Conservation (phyloP, 1,284 basidiomycete species). For the Ganoderma sinense region DNA sequence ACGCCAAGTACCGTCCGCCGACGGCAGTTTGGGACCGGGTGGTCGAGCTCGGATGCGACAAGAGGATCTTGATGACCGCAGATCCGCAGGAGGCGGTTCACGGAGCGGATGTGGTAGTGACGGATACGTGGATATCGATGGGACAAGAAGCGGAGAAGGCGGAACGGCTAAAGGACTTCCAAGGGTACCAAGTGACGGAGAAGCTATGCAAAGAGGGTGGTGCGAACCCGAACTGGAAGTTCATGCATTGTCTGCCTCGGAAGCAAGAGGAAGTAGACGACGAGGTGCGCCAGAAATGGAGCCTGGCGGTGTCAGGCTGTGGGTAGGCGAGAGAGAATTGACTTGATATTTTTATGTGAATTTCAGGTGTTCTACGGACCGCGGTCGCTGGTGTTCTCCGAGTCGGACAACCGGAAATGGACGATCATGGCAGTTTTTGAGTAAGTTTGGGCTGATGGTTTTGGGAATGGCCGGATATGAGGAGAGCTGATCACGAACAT, state of each 20-base stretch:
- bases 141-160: slow-evolving; percentile 96
- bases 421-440: slow-evolving; percentile 91
- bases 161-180: slow-evolving; percentile 88
- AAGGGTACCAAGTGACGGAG: slow-evolving; percentile 96
- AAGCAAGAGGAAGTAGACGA: slow-evolving; percentile 96
- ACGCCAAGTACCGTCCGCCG: slow-evolving; percentile 78
- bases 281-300: slow-evolving; percentile 59
- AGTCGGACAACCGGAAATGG: slow-evolving; percentile 92
- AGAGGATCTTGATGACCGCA: slow-evolving; percentile 76
- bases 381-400: slow-evolving; percentile 78
- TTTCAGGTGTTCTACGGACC: slow-evolving; percentile 77
- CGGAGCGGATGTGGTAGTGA: slow-evolving; percentile 93
- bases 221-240: slow-evolving; percentile 91
- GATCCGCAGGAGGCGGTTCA: slow-evolving; percentile 89
- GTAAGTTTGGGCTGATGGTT: slow-evolving; percentile 52
- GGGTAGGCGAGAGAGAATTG: slow-evolving; percentile 3
- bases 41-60: slow-evolving; percentile 71
- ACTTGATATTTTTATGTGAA: slow-evolving; percentile 10
- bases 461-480: slow-evolving; percentile 5
- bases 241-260: slow-evolving; percentile 95
- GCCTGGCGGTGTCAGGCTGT: not conserved
- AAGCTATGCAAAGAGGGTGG: slow-evolving; percentile 79
- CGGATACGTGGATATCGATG: slow-evolving; percentile 99
- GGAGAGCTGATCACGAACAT: slow-evolving; percentile 18
- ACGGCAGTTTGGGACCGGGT: slow-evolving; percentile 84